Base-by-base conservation (phyloP, 2,329 filamentous ascomycete genomes). In the Ceratocystis lukuohia region DNA sequence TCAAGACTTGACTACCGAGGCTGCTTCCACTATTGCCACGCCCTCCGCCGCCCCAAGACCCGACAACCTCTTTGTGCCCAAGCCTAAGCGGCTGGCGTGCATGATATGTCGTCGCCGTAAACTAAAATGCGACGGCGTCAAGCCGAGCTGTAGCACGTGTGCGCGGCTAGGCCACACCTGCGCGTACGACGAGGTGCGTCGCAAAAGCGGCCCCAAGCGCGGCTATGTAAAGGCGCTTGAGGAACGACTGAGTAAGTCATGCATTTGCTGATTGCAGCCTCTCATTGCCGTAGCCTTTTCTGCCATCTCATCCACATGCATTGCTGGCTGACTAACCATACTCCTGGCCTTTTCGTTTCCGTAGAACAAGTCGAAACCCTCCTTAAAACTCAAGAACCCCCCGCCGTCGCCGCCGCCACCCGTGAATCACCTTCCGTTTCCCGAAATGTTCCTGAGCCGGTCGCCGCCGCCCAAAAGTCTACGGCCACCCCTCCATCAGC, bases 171-270 rank as follows among this genome's bases (percentile, higher is more conserved):
- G 89, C 56, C 92, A 96, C 75, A 84, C 87, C 66, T 96, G 92
- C 77, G 86, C 88, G 69, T 96, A 96, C 74, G 91, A 96, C 73
- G 91, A 96, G 77, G 88, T 93, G 71, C 84, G 92, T 74, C 89
- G 91, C 77, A 96, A 96, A 83, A 96, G 91, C 74, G 92, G 92
- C 2, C 92, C 92, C 1, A 96, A 96, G 79, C 83, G 92, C 74
- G 92, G 92, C 71, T 96, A 96, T 74, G 92, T 96, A 69, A 96
- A 96, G 79, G 88, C 91, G 68, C 77, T 97, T 71, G 94, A 97
- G 76, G 92, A 95, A 74, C 84, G 94, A 74, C 78, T 99, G 73
- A 92, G 91, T 96, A 81, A 78, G 88, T 65, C 30, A n/a, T 15
- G 46, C 22, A 12, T 25, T 28, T 7, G 6, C 28, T 20, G 56